Percentiles rank a stretch among this genome's conserved stretches.
These are phyloP conservation scores for Fusarium hainanense DNA, from an alignment of 2,329 filamentous ascomycete genomes.

Conservation along the genomic window DNA sequence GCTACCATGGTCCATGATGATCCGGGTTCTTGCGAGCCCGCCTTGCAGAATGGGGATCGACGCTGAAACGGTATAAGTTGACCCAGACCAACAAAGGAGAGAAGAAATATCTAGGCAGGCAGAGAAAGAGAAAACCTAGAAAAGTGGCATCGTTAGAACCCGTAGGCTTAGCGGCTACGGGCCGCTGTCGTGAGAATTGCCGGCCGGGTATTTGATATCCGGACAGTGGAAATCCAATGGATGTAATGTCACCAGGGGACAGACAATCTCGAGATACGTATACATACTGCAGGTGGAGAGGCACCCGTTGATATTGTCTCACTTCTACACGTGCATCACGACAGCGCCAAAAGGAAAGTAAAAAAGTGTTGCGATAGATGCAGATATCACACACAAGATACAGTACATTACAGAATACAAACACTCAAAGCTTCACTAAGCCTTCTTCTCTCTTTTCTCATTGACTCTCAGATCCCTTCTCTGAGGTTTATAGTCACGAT, in stretches of 20 bases:
- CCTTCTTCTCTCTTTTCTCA: background rate
- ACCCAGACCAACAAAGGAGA: too few species aligned
- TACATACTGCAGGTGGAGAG: conserved; percentile 4
- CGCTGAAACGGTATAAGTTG: background rate
- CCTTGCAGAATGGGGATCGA: background rate
- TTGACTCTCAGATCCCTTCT: background rate
- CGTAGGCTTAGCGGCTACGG: background rate
- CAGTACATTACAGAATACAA: background rate
- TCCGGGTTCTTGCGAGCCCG: background rate
- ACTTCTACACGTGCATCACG: background rate
- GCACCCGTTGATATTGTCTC: conserved; percentile 6
- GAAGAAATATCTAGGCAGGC: background rate
- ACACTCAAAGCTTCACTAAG: background rate
- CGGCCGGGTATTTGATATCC: background rate
- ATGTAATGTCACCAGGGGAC: background rate
- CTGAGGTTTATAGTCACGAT: background rate
- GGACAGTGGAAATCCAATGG: background rate
- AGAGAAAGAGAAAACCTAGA: too few species aligned
- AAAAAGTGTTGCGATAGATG: conserved; percentile 8
- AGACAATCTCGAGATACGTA: background rate
- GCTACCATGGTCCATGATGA: background rate
- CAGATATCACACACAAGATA: background rate
- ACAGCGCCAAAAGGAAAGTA: background rate
- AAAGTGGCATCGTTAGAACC: background rate
- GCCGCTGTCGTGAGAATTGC: conserved; percentile 1